These are phyloP conservation scores for Tylopilus balloui DNA, from an alignment of 768 basidiomycete species.

Conservation along the genomic window DNA sequence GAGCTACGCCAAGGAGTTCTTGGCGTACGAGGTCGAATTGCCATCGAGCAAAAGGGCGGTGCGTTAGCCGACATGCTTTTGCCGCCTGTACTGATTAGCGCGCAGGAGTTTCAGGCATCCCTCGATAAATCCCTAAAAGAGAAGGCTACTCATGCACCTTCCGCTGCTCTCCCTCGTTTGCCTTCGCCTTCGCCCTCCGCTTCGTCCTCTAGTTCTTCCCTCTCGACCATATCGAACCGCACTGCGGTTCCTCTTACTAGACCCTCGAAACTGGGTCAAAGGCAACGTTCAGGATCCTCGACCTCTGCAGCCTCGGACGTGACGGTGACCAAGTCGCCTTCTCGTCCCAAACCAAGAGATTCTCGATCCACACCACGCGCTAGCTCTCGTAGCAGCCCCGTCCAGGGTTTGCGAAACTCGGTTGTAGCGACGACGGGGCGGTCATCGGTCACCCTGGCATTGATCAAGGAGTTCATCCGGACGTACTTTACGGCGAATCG, in stretches of 20 bases:
- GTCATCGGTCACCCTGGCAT: slow-evolving; percentile 31
- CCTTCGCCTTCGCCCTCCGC: slow-evolving; percentile 52
- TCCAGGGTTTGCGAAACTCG: slow-evolving; percentile 10
- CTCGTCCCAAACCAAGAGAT: slow-evolving; percentile 6
- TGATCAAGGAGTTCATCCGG: slow-evolving; percentile 45
- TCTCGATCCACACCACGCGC: slow-evolving; percentile 7
- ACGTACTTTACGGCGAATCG: slow-evolving; percentile 47
- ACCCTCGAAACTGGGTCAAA: slow-evolving; percentile 13
- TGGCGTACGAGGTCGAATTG: slow-evolving; percentile 70
- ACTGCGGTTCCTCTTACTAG: slow-evolving; percentile 52
- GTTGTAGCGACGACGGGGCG: slow-evolving; percentile 15
- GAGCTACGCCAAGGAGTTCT: slow-evolving; percentile 74
- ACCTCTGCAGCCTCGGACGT: slow-evolving; percentile 24
- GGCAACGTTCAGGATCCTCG: slow-evolving; percentile 17
- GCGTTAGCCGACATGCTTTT: slow-evolving; percentile 10
- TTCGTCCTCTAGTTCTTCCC: slow-evolving; percentile 57
- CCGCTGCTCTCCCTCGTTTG: slow-evolving; percentile 29
- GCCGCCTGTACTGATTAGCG: slow-evolving; percentile 6
- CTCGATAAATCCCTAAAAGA: slow-evolving; percentile 31
- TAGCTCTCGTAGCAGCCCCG: slow-evolving; percentile 14
- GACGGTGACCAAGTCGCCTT: slow-evolving; percentile 23
- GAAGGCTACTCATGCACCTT: slow-evolving; percentile 13
- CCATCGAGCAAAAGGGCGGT: slow-evolving; percentile 49
- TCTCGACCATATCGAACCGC: slow-evolving; percentile 69
- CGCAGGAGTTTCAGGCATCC: slow-evolving; percentile 32